Evolutionary conservation across 2,329 filamentous ascomycete species (phyloP).

Genomic region (Bipolaris bicolor): DNA sequence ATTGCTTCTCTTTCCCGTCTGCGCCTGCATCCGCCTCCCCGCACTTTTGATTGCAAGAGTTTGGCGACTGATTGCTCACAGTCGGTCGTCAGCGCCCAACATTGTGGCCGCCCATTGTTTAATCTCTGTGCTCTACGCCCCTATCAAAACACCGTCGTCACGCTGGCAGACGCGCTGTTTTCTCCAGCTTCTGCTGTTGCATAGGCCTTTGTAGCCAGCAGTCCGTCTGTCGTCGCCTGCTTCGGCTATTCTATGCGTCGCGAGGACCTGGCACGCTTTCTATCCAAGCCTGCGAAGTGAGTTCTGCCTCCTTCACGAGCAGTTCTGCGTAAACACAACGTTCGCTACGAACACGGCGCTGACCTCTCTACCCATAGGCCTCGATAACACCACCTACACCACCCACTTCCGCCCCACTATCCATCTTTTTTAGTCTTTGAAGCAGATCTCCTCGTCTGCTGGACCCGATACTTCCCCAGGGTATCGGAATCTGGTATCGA

Average conservation of each 20-base stretch:
- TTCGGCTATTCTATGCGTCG: slow-evolving; percentile 76
- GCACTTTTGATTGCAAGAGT: not conserved
- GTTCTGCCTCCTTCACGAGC: slow-evolving; percentile 44
- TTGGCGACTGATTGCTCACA: slow-evolving; percentile 7
- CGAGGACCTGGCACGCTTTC: slow-evolving; percentile 87
- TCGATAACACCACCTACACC: slow-evolving; percentile 67
- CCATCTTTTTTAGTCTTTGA: slow-evolving; percentile 34
- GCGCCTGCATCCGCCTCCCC: not conserved
- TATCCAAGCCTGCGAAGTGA: slow-evolving; percentile 93
- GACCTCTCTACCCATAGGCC: slow-evolving; percentile 56
- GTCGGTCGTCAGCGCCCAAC: slow-evolving; percentile 17
- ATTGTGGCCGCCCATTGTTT: slow-evolving; percentile 24
- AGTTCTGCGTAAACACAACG: slow-evolving; percentile 5
- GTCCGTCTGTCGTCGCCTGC: slow-evolving; percentile 29
- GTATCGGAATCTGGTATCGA: slow-evolving; percentile 84
- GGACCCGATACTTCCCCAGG: slow-evolving; percentile 80
- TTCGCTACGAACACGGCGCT: slow-evolving; percentile 12
- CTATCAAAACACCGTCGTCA: slow-evolving; percentile 30
- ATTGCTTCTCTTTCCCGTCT: not conserved
- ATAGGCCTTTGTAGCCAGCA: slow-evolving; percentile 49
- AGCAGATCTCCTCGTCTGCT: slow-evolving; percentile 76
- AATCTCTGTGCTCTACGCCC: slow-evolving; percentile 12
- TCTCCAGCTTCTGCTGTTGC: slow-evolving; percentile 31
- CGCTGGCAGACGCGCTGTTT: slow-evolving; percentile 41
- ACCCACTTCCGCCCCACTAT: slow-evolving; percentile 24